Evolutionary conservation across 2,329 filamentous ascomycete genomes (phyloP).

Genomic region (Fusarium equiseti): DNA sequence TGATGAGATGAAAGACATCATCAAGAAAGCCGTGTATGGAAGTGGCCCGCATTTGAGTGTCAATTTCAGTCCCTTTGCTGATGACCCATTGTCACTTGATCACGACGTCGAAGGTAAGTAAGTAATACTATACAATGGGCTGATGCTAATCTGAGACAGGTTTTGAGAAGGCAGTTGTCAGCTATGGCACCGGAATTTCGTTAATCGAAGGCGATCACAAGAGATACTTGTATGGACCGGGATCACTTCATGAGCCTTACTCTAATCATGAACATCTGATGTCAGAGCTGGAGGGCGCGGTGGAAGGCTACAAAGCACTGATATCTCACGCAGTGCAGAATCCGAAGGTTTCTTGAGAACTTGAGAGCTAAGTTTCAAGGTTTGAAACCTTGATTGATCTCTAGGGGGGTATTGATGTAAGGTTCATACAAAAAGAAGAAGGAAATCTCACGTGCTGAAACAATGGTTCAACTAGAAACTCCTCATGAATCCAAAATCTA

Average conservation of each 20-base stretch:
- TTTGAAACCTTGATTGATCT: too few species aligned
- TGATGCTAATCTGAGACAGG: not conserved
- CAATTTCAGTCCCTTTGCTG: slow-evolving; percentile 1
- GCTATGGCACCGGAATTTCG: slow-evolving; percentile 9
- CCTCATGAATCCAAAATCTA: not conserved
- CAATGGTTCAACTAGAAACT: not conserved
- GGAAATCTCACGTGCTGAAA: too few species aligned
- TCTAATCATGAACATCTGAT: slow-evolving; percentile 11
- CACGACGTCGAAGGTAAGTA: slow-evolving; percentile 5
- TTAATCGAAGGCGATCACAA: not conserved
- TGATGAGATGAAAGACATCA: not conserved
- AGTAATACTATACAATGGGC: accelerated
- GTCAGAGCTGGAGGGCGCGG: slow-evolving; percentile 5
- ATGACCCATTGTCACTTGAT: not conserved
- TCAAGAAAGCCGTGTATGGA: not conserved
- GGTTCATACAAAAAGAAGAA: too few species aligned
- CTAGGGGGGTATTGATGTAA: too few species aligned
- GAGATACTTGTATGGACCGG: slow-evolving; percentile 5
- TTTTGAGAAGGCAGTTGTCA: slow-evolving; percentile 4
- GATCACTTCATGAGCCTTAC: too few species aligned
- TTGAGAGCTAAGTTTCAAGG: too few species aligned
- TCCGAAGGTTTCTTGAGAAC: too few species aligned
- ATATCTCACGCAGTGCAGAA: not conserved
- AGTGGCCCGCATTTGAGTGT: not conserved
- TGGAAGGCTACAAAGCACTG: not conserved